Base-by-base conservation (phyloP, 306 rosid species). In the Prunus fruticosa region DNA sequence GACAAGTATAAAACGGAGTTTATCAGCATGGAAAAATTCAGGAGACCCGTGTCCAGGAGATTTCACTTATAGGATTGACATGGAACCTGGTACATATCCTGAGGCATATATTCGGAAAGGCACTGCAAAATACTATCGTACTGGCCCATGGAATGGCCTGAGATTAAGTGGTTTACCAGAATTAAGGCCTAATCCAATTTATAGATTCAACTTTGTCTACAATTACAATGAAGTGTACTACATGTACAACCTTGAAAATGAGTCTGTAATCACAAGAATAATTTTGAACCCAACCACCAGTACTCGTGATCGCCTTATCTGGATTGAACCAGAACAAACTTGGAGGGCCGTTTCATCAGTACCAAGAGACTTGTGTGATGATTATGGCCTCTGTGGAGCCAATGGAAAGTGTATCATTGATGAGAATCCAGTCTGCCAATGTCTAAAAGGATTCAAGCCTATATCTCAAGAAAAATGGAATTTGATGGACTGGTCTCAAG, bases 71-170 rank as follows among this genome's bases (percentile, higher is more conserved):
- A 84, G 84, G 32, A 52, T 87, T 57, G 82, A 65, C n/a, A 53
- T 69, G 63, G 16, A 41, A 58, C 23, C 22, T 30, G 50, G 68
- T 15, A 73, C 76, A 2, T 81, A 58, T 75, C 85, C 88, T 20
- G 78, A 86, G 54, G 23, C 68, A 9, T 61, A 30, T 22, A 45
- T 86, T 74, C 32, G 83, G 85, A 73, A 83, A 43, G 88, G 89
- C 1, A 69, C 81, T 3, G 25, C 18, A 11, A 76, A 43, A 38
- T 69, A 23, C 64, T 81, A 75, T 70, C 83, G 87, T 0, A 71
- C 79, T 3, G 91, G 96, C 7, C 84, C 88, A 16, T 86, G 90
- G 89, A 83, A 79, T 76, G 96, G 92, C 16, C 68, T 79, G 20
- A 64, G 61, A 20, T 83, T 74, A 67, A 87, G 85, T 62, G 92